Evolutionary conservation across 2,329 filamentous ascomycete species (phyloP), one percentile per base, ranked within the genome.

Genomic region (Colletotrichum salicis): DNA sequence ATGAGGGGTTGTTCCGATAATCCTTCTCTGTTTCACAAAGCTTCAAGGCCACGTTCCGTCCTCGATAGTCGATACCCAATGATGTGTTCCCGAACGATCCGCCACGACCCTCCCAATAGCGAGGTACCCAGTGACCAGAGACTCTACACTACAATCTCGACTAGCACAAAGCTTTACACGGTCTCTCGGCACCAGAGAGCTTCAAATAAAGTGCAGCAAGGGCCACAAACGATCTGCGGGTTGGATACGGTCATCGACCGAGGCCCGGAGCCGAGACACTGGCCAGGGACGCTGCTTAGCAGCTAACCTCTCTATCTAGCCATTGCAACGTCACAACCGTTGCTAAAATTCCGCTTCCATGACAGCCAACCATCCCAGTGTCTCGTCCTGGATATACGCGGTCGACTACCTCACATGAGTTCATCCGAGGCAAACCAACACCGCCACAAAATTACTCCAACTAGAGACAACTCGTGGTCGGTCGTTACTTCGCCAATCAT

Each of bases 1-100:
- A 37, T 60, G 65, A 64, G 58, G 69, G 65, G 54, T 60, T 64
- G 35, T 51, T 31, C 55, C 58, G 19, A 37, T n/a, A 27, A 33
- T 29, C 24, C 45, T 37, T 55, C 45, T n/a, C 19, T 48, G n/a
- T 48, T 48, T 7, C 13, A 41, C 37, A 41, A 41, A 41, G 37
- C 37, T 41, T 41, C 37, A 41, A 15, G 13, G 37, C 37, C 41
- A 48, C 11, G 35, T 37, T 5, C 35, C 10, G 11, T 4, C 4
- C 11, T 37, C 35, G 7, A 15, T 15, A 11, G 7, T 19, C 41
- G 41, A 48, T 12, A 35, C 33, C 33, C 33, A 35, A 35, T 6
- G 7, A 48, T 48, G 19, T 8, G 7, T 19, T 48, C 15, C 41
- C 41, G 41, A 48, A 48, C 6, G 15, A 48, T 48, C 41, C 41